Evolutionary conservation across 768 basidiomycete species (phyloP), one percentile per base, ranked within the genome.

Genomic region (Suillus hirtellus): DNA sequence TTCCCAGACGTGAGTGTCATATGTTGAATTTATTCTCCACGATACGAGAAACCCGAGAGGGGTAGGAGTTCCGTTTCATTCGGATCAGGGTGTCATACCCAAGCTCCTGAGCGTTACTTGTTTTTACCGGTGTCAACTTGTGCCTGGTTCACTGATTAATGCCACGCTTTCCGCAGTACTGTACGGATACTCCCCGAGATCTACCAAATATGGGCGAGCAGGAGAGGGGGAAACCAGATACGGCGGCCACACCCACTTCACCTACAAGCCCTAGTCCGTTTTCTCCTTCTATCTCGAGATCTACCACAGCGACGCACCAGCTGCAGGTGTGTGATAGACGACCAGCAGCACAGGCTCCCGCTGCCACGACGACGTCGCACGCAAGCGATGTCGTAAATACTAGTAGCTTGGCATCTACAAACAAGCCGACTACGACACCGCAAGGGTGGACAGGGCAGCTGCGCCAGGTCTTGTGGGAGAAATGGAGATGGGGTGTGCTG

Each of bases 121-220:
- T 64, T 66, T 63, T 60, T 59, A 34, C 49, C 38, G 67, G 55
- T 47, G 49, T 31, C 59, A 52, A 64, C 62, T 68, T 70, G 60
- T 69, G 60, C 59, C 55, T 54, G 15, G 21, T 24, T 42, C 50
- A 63, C 66, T 72, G 62, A 74, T 69, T 66, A 66, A 63, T 35
- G 8, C 43, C 35, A 62, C 60, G 31, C 37, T 50, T 71, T 66
- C 46, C 69, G 54, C 69, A 98, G 89, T 93, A 92, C 70, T 91
- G 89, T 70, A 80, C 82, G 37, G 81, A 86, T 12, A 77, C 78
- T 19, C 82, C 86, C 71, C 86, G 81, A 52, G 88, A 95, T 70
- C 76, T 96, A 35, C 96, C 96, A 0, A 97, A 97, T 77, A 99
- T 99, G 96, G 95, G 90, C 24, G 83, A 91, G 74, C 86, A 83